phyloP scores from a whole-genome alignment of 306 rosid species.

The Quercus agrifolia region DNA sequence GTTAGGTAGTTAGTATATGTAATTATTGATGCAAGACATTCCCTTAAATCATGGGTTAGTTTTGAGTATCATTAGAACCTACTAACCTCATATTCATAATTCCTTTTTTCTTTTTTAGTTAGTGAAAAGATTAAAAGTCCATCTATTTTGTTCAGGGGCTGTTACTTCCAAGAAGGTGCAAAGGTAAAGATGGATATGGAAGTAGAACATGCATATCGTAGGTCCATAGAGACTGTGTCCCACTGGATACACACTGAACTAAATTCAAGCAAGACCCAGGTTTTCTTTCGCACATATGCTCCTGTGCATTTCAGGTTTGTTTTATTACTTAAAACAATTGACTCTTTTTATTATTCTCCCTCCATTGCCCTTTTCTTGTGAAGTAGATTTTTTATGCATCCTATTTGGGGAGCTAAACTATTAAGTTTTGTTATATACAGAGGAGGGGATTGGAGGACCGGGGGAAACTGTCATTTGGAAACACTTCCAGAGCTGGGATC shows the following conservation, averaged over 20 bases:
- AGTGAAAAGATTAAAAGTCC: slow-evolving; percentile 1
- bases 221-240: slow-evolving; percentile 55
- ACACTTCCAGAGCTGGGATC: slow-evolving; percentile 75
- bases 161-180: slow-evolving; percentile 79
- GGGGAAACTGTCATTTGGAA: slow-evolving; percentile 83
- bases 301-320: slow-evolving; percentile 90
- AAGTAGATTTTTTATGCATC: not conserved
- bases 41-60: not conserved
- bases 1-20: not conserved
- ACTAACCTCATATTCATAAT: not conserved
- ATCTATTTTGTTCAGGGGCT: slow-evolving; percentile 47
- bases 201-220: slow-evolving; percentile 67
- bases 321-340: slow-evolving; percentile 1
- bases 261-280: slow-evolving; percentile 57
- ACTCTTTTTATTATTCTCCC: not conserved
- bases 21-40: not conserved
- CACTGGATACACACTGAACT: slow-evolving; percentile 57
- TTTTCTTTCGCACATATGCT: slow-evolving; percentile 76
- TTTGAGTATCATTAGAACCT: not conserved
- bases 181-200: slow-evolving; percentile 62
- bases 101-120: not conserved
- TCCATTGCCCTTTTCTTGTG: not conserved
- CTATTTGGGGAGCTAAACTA: slow-evolving; percentile 6
- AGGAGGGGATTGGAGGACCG: slow-evolving; percentile 80
- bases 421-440: slow-evolving; percentile 34